A percentile compares a stretch with the other conserved stretches of the same genome.
phyloP scores from a whole-genome alignment of 1,139 yeast species.

The Sugiyamaella xylanicola region DNA sequence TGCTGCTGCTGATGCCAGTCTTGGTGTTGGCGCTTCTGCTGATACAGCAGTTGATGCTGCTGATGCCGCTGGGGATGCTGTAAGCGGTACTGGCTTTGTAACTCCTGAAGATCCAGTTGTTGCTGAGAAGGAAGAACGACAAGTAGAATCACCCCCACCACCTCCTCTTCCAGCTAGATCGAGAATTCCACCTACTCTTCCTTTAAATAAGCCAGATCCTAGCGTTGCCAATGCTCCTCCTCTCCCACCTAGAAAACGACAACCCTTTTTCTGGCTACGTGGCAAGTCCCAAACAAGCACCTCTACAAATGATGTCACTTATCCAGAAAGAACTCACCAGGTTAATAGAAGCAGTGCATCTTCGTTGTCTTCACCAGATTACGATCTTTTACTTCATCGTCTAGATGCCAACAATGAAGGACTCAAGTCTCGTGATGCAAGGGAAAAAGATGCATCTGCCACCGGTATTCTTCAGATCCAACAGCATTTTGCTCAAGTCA shows the following conservation, averaged over 20 bases:
- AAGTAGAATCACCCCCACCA: neutral
- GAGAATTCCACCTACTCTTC: conserved; percentile 5
- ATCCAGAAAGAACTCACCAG: conserved; percentile 9
- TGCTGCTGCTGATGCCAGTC: conserved; percentile 45
- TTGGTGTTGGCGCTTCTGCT: conserved; percentile 73
- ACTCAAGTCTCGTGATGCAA: conserved; percentile 40
- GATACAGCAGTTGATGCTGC: neutral
- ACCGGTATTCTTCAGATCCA: conserved; percentile 65
- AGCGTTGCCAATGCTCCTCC: conserved; percentile 30
- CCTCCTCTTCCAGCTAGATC: conserved; percentile 13
- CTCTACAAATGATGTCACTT: conserved; percentile 6
- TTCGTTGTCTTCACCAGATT: conserved; percentile 38
- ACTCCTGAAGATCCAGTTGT: conserved; percentile 9
- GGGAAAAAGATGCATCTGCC: conserved; percentile 52
- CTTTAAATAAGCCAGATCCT: neutral
- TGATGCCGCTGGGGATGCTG: neutral
- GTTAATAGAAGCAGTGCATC: conserved; percentile 4
- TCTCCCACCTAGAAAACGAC: conserved; percentile 40
- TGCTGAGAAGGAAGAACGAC: neutral
- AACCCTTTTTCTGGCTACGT: conserved; percentile 41
- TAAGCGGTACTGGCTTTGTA: neutral
- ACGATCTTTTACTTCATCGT: conserved; percentile 52
- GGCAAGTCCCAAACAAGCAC: conserved; percentile 36
- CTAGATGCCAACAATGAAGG: conserved; percentile 53
- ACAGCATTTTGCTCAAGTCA: conserved; percentile 56